Base-by-base conservation (phyloP, 257 asterid genomes). In the Solanum virginianum region DNA sequence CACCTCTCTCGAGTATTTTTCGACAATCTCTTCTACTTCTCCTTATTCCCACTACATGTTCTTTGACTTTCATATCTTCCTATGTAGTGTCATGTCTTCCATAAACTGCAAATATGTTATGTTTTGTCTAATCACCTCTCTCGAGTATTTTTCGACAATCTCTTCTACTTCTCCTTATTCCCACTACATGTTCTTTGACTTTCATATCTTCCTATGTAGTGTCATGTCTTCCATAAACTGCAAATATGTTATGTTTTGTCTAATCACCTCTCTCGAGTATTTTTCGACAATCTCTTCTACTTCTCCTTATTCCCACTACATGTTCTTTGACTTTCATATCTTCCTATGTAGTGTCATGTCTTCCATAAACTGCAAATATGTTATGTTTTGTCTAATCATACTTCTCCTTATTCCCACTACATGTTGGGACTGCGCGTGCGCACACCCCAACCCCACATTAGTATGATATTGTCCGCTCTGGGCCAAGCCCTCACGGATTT, bases 141-240 rank as follows among this genome's bases (percentile, higher is more conserved):
- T 6, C 11, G 0, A 1, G 20, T 20, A 60, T 1, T 10, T 1
- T 10, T 60, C 22, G 0, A n/a, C 0, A 0, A 4, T 12, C 6
- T 22, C 8, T 5, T 62, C 0, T 62, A 0, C 39, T 1, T 62
- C 17, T 62, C 1, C 4, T 24, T 24, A 24, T 24, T 62, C 0
- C 0, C 1, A 22, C 1, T n/a, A n/a, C n/a, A n/a, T n/a, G n/a
- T n/a, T 63, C 18, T 63, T 63, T 0, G 2, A 63, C 18, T 17
- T 24, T 1, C n/a, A 12, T 24, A 63, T 63, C 18, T 24, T 24
- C 7, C 10, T 6, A 63, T 63, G 0, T 20, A 60, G 3, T 14
- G 8, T 60, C 32, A n/a, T 10, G 16, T 24, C 0, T 24, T 62
- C 0, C 1, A 1, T 24, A 9, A 24, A 1, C 0, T 62, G 10